Evolutionary conservation across 805 yeast genomes (phyloP), one percentile per base, ranked within the genome.

Genomic region (Candida boleticola): DNA sequence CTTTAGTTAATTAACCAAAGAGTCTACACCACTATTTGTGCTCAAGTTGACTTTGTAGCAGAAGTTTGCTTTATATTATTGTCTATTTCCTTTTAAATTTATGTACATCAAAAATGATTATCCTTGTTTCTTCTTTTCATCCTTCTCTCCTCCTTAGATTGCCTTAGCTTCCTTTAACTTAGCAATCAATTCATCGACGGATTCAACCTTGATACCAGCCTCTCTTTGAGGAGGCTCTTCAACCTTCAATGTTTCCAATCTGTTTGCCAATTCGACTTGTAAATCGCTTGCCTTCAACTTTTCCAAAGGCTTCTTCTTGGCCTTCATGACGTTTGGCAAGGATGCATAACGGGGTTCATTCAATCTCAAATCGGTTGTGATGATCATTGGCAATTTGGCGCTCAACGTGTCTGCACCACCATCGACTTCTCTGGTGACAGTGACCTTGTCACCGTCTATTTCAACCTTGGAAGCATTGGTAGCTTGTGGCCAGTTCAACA

Each of bases 291-390:
- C 63, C 69, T 76, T 66, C 64, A 79, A 62, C 57, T 79, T 73
- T 53, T 81, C 88, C 61, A 90, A 73, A 3, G 96, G 96, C 74
- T 89, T 90, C 80, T 90, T 90, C 74, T 93, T 93, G 42, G 98
- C 98, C 74, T 93, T 93, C 98, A 93, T 93, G 71, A 90, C 79
- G 64, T 92, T 93, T 46, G 97, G 97, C 59, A 93, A 75, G 11
- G 95, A 80, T n/a, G 95, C 96, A 57, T 89, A 93, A 55, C 97
- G 82, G 34, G 99, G 99, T 60, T 81, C 93, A 63, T 93, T 93
- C 58, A 93, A 77, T 64, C 99, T 83, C 53, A 93, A 74, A 63
- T 93, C 99, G 2, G 98, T 85, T 21, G 97, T 90, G 53, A 93
- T 79, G 41, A 93, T 77, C 71, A 89, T 57, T 32, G 99, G 99